Evolutionary conservation across 2,329 filamentous ascomycete species (phyloP).

Genomic region (Ascochyta lentis): DNA sequence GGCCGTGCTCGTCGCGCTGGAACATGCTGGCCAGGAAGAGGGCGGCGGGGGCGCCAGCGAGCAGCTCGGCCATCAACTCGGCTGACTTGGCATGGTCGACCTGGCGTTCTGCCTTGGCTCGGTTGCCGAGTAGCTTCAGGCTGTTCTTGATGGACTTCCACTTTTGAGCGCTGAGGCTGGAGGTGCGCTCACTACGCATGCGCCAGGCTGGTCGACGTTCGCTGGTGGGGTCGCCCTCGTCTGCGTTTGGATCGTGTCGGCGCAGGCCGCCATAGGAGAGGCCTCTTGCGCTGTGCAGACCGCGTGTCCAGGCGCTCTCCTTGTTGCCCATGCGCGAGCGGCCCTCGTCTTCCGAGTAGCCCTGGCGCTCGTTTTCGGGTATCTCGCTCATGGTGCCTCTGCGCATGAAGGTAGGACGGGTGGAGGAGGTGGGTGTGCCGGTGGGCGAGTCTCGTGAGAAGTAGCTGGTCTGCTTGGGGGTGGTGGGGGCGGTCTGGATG

Average conservation of each 20-base stretch:
- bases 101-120: slow-evolving; percentile 81
- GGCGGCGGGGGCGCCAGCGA: slow-evolving; percentile 90
- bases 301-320: slow-evolving; percentile 54
- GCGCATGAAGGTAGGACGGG: slow-evolving; percentile 59
- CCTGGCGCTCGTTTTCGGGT: slow-evolving; percentile 54
- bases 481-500: slow-evolving; percentile 70
- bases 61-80: slow-evolving; percentile 92
- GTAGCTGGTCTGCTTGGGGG: slow-evolving; percentile 64
- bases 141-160: slow-evolving; percentile 95
- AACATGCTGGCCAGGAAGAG: slow-evolving; percentile 97
- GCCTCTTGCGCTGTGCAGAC: slow-evolving; percentile 55
- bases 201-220: slow-evolving; percentile 53
- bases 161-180: slow-evolving; percentile 69
- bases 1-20: slow-evolving; percentile 93
- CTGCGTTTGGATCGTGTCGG: slow-evolving; percentile 42
- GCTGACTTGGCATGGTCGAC: slow-evolving; percentile 95
- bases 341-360: slow-evolving; percentile 60
- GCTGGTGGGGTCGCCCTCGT: slow-evolving; percentile 38
- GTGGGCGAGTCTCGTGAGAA: slow-evolving; percentile 53
- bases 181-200: slow-evolving; percentile 54
- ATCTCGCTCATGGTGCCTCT: slow-evolving; percentile 58
- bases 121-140: slow-evolving; percentile 75
- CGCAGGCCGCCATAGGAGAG: slow-evolving; percentile 54
- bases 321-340: slow-evolving; percentile 54
- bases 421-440: slow-evolving; percentile 36